Base-by-base conservation (phyloP, 2,329 filamentous ascomycete genomes). In the Botryotinia convoluta region DNA sequence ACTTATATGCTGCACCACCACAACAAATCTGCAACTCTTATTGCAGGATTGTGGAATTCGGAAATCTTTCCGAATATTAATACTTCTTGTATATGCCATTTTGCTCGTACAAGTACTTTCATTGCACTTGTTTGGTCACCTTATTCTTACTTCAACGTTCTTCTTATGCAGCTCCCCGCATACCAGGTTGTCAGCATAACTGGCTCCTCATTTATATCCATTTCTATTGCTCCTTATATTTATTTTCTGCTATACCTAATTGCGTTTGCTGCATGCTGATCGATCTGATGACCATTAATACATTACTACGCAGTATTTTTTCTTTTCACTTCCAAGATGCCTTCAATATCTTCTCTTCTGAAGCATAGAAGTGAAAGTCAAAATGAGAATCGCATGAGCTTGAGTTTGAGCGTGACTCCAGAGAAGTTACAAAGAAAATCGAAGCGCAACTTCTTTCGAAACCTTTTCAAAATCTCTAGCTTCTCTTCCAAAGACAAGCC, bases 361-460 rank as follows among this genome's bases (percentile, higher is more conserved):
- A 79, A 76, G 73, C 69, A 60, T 63, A 73, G 74, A 61, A 76
- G 65, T 54, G 72, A 75, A 20, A 76, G 77, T 70, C 74, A 76
- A 72, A 73, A 71, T 59, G 72, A 73, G 14, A 73, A 74, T 64
- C 74, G 73, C 59, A 74, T 62, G 72, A 63, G 71, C 68, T 72
- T 72, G 39, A 73, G 72, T 65, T 71, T 71, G 39, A 74, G 76
- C 72, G 74, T 73, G 54, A 71, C 32, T 51, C 69, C 62, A 20
- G 78, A 79, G 75, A 79, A 79, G 73, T 74, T 74, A 68, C 78
- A 80, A 74, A 75, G 76, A 72, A 76, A 77, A 29, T 81, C 80
- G 51, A 81, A 79, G 74, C 80, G 81, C 72, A 78, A 79, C 54
- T 81, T 80, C 76, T 77, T 82, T 72, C 79, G 79, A 20, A 79